phyloP scores from a whole-genome alignment of 2,329 filamentous ascomycete species.

The Neofusicoccum ribis region DNA sequence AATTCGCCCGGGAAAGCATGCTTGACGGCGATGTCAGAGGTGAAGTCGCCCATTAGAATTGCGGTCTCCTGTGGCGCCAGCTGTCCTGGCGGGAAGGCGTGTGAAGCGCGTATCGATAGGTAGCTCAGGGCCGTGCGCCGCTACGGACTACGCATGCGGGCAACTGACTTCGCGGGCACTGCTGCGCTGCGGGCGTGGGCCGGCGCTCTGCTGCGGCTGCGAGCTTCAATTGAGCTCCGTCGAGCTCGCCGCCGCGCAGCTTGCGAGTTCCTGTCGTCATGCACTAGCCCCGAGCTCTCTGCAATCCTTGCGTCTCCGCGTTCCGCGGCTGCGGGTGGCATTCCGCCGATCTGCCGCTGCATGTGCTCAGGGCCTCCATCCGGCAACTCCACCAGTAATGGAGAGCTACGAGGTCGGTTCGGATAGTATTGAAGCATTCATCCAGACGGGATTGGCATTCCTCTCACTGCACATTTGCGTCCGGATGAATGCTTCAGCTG shows the following conservation, averaged over 20 bases:
- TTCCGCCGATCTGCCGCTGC: constrained; percentile 1
- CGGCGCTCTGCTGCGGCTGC: not conserved
- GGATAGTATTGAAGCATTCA: no score
- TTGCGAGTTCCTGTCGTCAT: constrained; percentile 6
- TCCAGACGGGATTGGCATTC: no score
- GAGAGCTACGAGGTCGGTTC: no score
- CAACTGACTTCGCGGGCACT: not conserved
- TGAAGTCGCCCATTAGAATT: constrained; percentile 13
- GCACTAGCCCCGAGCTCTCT: constrained; percentile 10
- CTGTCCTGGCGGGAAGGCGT: constrained; percentile 6
- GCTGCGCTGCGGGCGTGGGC: not conserved
- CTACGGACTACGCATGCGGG: not conserved
- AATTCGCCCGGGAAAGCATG: constrained; percentile 25
- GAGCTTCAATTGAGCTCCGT: not conserved
- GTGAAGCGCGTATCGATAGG: constrained; percentile 13
- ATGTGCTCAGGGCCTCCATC: not conserved
- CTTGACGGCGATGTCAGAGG: constrained; percentile 17
- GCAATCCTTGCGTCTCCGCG: constrained; percentile 13
- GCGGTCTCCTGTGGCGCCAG: constrained; percentile 12
- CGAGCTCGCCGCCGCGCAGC: not conserved
- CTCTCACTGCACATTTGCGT: no score
- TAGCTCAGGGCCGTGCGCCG: constrained; percentile 7
- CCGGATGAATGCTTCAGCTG: no score
- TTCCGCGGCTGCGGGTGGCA: constrained; percentile 3
- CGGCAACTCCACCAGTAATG: no score